Evolutionary conservation across 305 asterid genomes (phyloP).

Genomic region (Fraxinus greggii): DNA sequence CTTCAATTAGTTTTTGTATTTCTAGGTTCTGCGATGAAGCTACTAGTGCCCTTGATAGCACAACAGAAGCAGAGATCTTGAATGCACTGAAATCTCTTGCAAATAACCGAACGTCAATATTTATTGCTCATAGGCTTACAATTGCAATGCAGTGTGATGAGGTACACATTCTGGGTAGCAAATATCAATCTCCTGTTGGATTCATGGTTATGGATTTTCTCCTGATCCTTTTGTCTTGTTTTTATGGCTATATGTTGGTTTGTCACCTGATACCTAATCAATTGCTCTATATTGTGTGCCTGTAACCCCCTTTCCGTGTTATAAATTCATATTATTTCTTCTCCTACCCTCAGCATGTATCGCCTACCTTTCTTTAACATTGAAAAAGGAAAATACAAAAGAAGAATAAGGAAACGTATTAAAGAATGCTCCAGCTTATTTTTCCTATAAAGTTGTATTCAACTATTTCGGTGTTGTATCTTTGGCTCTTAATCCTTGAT

Average conservation of each 20-base stretch:
- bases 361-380: background rate
- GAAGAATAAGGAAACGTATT: background rate
- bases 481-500: background rate
- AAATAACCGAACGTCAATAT: conserved; percentile 72
- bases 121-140: conserved; percentile 94
- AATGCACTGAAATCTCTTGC: conserved; percentile 79
- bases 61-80: conserved; percentile 91
- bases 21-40: conserved; percentile 98
- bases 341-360: background rate
- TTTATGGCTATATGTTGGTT: background rate
- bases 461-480: background rate
- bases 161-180: conserved; percentile 39
- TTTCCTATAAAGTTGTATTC: background rate
- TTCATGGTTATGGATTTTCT: background rate
- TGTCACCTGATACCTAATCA: background rate
- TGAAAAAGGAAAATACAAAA: background rate
- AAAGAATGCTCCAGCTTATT: background rate
- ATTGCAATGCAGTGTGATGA: conserved; percentile 99
- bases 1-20: conserved; percentile 6
- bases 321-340: background rate
- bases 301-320: background rate
- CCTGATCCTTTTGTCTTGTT: background rate
- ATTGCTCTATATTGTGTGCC: background rate
- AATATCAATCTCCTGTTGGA: background rate
- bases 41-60: conserved; percentile 97